These are phyloP conservation scores for Nectriaceae sp. DNA, from an alignment of 2,329 filamentous ascomycete genomes.

Conservation along the genomic window DNA sequence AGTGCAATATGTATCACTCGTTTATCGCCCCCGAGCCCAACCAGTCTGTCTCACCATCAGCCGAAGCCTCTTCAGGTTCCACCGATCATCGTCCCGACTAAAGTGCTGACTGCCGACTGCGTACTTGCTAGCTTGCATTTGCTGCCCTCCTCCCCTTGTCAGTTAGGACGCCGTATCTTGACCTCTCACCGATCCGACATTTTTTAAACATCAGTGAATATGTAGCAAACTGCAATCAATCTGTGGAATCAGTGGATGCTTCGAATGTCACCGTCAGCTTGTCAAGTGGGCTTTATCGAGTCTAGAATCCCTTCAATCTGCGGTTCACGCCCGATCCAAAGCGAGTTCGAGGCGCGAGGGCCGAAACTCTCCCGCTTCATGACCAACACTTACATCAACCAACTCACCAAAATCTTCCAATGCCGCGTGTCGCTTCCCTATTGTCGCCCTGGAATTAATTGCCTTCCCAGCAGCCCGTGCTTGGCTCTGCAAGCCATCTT, in stretches of 20 bases:
- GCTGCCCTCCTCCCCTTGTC: background rate
- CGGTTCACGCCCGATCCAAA: no score
- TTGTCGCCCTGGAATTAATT: background rate
- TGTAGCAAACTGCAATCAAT: no score
- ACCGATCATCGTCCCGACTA: background rate
- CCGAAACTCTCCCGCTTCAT: background rate
- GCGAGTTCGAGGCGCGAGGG: no score
- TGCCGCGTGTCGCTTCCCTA: background rate
- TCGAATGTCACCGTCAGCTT: background rate
- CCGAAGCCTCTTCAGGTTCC: background rate
- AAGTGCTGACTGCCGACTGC: background rate
- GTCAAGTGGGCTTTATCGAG: background rate
- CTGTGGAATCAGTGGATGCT: background rate
- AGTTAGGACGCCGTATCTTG: background rate
- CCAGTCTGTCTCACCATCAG: background rate
- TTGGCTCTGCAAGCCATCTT: no score
- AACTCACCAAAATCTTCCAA: no score
- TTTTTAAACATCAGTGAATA: no score
- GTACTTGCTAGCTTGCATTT: background rate
- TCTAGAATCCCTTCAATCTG: background rate
- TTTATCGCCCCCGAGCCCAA: slow-evolving; percentile 3
- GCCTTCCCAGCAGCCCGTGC: background rate
- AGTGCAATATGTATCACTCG: slow-evolving; percentile 8
- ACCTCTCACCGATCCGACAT: background rate
- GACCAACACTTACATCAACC: background rate